These are phyloP conservation scores for Fomitiporia mediterranea DNA, from an alignment of 1,284 basidiomycete species.

Conservation along the genomic window DNA sequence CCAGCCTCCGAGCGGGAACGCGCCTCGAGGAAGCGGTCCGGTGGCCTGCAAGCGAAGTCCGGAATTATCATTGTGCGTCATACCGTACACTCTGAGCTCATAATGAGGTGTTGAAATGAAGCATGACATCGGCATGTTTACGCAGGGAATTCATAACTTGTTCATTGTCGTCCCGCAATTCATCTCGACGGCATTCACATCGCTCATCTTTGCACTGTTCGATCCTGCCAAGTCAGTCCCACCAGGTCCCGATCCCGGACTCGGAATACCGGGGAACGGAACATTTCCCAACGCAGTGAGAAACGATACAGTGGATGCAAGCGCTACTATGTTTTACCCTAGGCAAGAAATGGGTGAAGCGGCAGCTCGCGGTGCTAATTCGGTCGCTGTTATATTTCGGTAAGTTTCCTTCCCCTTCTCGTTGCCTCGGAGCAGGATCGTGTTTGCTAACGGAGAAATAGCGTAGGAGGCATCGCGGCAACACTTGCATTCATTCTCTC, in stretches of 20 bases:
- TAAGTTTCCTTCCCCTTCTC: constrained; percentile 30
- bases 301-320: neutral
- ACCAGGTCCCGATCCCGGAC: constrained; percentile 24
- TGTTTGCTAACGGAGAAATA: constrained; percentile 27
- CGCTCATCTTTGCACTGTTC: constrained; percentile 61
- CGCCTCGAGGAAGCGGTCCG: constrained; percentile 15
- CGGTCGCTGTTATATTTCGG: constrained; percentile 78
- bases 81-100: constrained; percentile 3
- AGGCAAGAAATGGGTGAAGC: constrained; percentile 22
- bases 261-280: constrained; percentile 24
- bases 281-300: constrained; percentile 24
- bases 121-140: too few relatives aligned
- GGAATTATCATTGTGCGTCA: constrained; percentile 79
- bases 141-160: constrained; percentile 88
- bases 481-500: constrained; percentile 65
- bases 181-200: constrained; percentile 61
- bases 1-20: constrained; percentile 4
- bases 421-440: neutral
- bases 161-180: constrained; percentile 80
- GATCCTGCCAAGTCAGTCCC: constrained; percentile 51
- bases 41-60: constrained; percentile 68
- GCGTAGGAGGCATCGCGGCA: constrained; percentile 72
- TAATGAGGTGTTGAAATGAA: too few relatives aligned
- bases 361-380: constrained; percentile 41
- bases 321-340: constrained; percentile 22